Base-by-base conservation (phyloP, 495 filamentous ascomycete species). In the Tetracladium setigerum region DNA sequence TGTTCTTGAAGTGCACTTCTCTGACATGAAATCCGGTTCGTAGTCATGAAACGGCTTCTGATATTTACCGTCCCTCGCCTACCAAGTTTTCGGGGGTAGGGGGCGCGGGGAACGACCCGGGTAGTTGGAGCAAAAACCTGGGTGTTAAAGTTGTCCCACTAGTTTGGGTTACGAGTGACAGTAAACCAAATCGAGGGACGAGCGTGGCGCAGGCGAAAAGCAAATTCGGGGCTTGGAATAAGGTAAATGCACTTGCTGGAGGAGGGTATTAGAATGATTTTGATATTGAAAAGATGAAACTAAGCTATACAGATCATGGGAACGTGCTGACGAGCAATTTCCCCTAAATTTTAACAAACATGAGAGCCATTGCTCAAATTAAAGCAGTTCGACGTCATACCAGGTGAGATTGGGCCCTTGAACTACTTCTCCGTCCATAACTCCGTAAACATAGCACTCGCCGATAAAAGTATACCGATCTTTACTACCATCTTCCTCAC, bases 261-360 rank as follows among this genome's bases (percentile, higher is more conserved):
- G 68, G 65, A 1, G 68, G 68, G 1, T 69, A 65, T 44, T 71
- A 66, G 66, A 71, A 71, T 42, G 65, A 71, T 42, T 69, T 60
- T 37, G 68, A 71, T 41, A 69, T 71, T 33, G 68, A 69, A 54
- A 68, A 69, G 57, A 69, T 68, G 59, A 43, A 48, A 11, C 40
- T 64, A 34, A 67, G 65, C 24, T 69, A 71, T 32, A 49, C 48
- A n/a, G 61, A 55, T 1, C 68, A 69, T 46, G 65, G 62, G 6
- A 32, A 52, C 5, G 63, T 66, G 5, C 46, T 71, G 43, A 46
- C 17, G 22, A 65, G 42, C 22, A 22, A 64, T 0, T 70, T 70
- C 30, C 63, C 62, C 11, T 38, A n/a, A n/a, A n/a, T n/a, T n/a
- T n/a, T n/a, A n/a, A n/a, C n/a, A n/a, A n/a, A n/a, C n/a, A n/a